These are phyloP conservation scores for Bothriochloa decipiens DNA, from an alignment of 176 grass and related monocot genomes.

Conservation along the genomic window DNA sequence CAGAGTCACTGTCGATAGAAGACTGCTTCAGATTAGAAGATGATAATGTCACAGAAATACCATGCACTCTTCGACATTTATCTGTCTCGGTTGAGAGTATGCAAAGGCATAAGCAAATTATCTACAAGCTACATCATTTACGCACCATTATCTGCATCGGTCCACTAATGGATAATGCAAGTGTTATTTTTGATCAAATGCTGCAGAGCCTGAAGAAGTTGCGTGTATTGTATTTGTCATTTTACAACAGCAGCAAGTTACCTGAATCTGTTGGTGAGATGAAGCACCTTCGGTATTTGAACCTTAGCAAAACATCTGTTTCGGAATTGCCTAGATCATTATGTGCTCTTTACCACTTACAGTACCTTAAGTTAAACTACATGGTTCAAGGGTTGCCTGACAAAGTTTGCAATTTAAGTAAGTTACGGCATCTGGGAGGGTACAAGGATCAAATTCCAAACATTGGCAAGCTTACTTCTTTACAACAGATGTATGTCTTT, in stretches of 20 bases:
- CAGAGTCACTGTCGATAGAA: conserved; percentile 13
- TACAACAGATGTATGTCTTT: neutral
- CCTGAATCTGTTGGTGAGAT: conserved; percentile 14
- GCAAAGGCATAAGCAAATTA: neutral
- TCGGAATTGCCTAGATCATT: conserved; percentile 28
- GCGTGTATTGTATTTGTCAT: conserved; percentile 20
- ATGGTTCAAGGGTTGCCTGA: neutral
- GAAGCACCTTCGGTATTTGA: conserved; percentile 38
- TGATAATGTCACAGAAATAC: conserved; percentile 11
- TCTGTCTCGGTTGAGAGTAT: conserved; percentile 1
- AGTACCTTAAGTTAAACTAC: neutral
- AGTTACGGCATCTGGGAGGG: neutral
- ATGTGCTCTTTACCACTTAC: conserved; percentile 29
- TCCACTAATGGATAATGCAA: neutral
- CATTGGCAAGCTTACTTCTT: conserved; percentile 20
- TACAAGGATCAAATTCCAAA: neutral
- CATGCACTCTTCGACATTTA: neutral
- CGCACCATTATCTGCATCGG: conserved; percentile 19
- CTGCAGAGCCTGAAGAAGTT: conserved; percentile 25
- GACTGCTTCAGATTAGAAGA: conserved; percentile 31
- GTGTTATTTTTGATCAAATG: neutral
- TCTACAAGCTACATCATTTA: conserved; percentile 4
- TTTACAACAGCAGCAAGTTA: conserved; percentile 19
- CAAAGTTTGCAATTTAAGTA: neutral
- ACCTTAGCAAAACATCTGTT: neutral